Base-by-base conservation (phyloP, 1,139 yeast genomes). In the Kodamaea derodonti region DNA sequence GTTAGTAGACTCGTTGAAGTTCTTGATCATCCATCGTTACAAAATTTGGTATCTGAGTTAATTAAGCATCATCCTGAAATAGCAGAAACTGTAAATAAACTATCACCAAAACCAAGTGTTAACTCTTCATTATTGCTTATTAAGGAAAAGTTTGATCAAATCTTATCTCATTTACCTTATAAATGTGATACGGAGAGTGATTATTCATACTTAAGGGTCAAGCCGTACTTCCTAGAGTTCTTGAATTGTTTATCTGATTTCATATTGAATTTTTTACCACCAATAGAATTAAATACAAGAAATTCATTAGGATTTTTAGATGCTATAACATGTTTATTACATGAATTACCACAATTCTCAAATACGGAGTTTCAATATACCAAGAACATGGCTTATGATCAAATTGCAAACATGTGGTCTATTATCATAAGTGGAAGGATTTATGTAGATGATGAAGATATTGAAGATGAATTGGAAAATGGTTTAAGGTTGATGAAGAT, bases 201-300 rank as follows among this genome's bases (percentile, higher is more conserved):
- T 56, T 92, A 92, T 54, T 82, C 95, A n/a, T 92, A 82, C 58
- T 68, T 86, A 39, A 71, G 97, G 39, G 84, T 90, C 36, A 82
- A 86, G 50, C 80, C 87, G 2, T 62, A 68, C 38, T 72, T 88
- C 40, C 75, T 79, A 44, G 95, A 86, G 49, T 86, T 90, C 50
- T 72, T 87, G 43, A 72, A 76, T 47, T 81, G 94, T 31, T 63
- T 90, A 36, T 78, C 85, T 27, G 97, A 88, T 58, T 88, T 82
- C 54, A 79, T 87, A 6, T 67, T 84, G 43, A 80, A 77, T 50
- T 84, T 83, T 52, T 67, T 88, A 41, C 95, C 95, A 14, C 95
- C 95, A 8, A 71, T 78, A 38, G 88, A 83, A 52, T 54, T 66
- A 13, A 78, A 77, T 46, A 61, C 74, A 14, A 53, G 71, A 15